Evolutionary conservation across 306 rosid genomes (phyloP).

Genomic region (Gynostemma pentaphyllum): DNA sequence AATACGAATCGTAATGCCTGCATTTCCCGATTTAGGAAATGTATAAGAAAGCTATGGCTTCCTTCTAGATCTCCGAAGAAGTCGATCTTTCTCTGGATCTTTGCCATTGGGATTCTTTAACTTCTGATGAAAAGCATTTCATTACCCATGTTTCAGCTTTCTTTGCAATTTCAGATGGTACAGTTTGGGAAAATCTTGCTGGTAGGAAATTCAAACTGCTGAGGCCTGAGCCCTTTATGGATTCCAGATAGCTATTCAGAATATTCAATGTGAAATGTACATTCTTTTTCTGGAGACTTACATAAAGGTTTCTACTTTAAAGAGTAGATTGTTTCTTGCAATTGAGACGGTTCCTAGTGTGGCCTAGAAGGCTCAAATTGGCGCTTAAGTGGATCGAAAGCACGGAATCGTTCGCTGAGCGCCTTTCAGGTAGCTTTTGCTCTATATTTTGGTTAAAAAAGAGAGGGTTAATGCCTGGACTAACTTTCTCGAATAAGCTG

Average conservation of each 20-base stretch:
- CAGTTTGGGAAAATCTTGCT: slow-evolving; percentile 71
- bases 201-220: slow-evolving; percentile 62
- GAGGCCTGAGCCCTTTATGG: slow-evolving; percentile 92
- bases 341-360: slow-evolving; percentile 66
- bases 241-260: slow-evolving; percentile 79
- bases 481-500: slow-evolving; percentile 74
- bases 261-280: slow-evolving; percentile 89
- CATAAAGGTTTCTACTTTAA: slow-evolving; percentile 46
- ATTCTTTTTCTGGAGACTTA: slow-evolving; percentile 66
- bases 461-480: slow-evolving; percentile 74
- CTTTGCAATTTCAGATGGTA: slow-evolving; percentile 87
- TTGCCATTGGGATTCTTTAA: slow-evolving; percentile 45
- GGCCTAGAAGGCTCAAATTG: slow-evolving; percentile 56
- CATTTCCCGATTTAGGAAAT: slow-evolving; percentile 89
- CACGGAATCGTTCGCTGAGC: slow-evolving; percentile 35
- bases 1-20: no score
- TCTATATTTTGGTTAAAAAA: slow-evolving; percentile 81
- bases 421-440: slow-evolving; percentile 72
- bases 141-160: slow-evolving; percentile 67
- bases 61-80: slow-evolving; percentile 87
- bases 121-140: slow-evolving; percentile 64
- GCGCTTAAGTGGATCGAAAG: slow-evolving; percentile 45
- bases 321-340: slow-evolving; percentile 48
- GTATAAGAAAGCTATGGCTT: slow-evolving; percentile 90
- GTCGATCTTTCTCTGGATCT: slow-evolving; percentile 60